phyloP scores from a whole-genome alignment of 1,284 basidiomycete species.

The Cutaneotrichosporon cavernicola region DNA sequence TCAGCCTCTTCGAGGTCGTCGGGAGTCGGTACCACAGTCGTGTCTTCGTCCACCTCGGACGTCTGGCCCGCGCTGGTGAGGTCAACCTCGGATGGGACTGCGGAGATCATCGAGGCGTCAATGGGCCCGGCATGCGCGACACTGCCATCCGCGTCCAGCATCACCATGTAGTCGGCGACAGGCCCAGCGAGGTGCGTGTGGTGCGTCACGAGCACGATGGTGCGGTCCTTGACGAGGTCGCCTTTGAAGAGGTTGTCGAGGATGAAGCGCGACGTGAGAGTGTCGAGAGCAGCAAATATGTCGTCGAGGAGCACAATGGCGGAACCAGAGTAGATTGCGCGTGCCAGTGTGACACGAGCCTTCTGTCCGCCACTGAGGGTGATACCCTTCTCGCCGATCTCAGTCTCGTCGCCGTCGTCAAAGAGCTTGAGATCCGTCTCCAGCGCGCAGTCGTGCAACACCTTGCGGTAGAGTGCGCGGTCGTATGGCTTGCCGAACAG shows the following conservation, averaged over 20 bases:
- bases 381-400: constrained; percentile 56
- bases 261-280: constrained; percentile 71
- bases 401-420: constrained; percentile 70
- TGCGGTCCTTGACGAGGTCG: constrained; percentile 66
- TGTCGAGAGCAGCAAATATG: constrained; percentile 57
- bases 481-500: constrained; percentile 59
- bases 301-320: constrained; percentile 64
- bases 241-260: constrained; percentile 71
- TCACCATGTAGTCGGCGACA: constrained; percentile 64
- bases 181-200: constrained; percentile 67
- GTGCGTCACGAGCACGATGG: constrained; percentile 72
- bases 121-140: constrained; percentile 46
- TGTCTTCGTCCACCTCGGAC: constrained; percentile 48
- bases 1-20: neutral
- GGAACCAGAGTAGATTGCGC: constrained; percentile 67
- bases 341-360: constrained; percentile 69
- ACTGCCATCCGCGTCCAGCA: constrained; percentile 59
- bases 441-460: constrained; percentile 64
- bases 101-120: constrained; percentile 26
- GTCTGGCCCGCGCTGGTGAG: constrained; percentile 27
- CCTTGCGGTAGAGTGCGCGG: constrained; percentile 59
- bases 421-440: constrained; percentile 65
- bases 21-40: constrained; percentile 34
- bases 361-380: constrained; percentile 64
- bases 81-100: constrained; percentile 24